Evolutionary conservation across 164 flowering plant genomes (phyloP).

Genomic region (grape (Vitis vinifera)): ASM3070453v1 NC_081810.1:21827001-21827500

Average conservation of each 20-base stretch:
- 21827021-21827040: neutral
- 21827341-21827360: conserved; percentile 94
- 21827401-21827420: conserved; percentile 55
- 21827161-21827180: neutral
- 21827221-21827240: conserved; percentile 56
- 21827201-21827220: conserved; percentile 21
- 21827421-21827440: conserved; percentile 81
- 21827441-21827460: conserved; percentile 74
- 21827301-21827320: conserved; percentile 21
- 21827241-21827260: conserved; percentile 47
- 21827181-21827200: neutral
- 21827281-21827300: conserved; percentile 66
- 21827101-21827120: conserved; percentile 70
- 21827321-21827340: conserved; percentile 83
- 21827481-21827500: neutral
- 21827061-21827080: conserved; percentile 52
- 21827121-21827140: conserved; percentile 75
- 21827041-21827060: neutral
- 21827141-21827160: neutral
- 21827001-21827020: neutral
- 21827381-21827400: conserved; percentile 39
- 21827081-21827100: conserved; percentile 48
- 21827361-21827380: conserved; percentile 56
- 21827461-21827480: conserved; percentile 1
- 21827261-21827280: conserved; percentile 62